phyloP scores from a whole-genome alignment of 2,329 filamentous ascomycete genomes.

The Cryphonectria parasitica region DNA sequence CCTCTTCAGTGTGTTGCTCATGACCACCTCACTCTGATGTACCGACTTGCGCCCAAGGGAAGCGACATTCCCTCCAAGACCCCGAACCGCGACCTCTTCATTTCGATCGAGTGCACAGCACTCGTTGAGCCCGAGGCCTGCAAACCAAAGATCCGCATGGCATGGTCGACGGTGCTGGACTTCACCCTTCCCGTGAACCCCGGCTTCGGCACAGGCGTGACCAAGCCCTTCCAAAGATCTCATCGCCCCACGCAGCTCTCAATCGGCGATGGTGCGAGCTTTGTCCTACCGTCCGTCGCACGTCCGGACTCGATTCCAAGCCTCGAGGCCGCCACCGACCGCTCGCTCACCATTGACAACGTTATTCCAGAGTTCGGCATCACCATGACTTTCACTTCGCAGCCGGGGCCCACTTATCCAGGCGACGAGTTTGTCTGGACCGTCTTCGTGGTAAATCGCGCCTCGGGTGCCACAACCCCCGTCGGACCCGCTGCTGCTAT shows the following conservation, averaged over 20 bases:
- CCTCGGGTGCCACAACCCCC: conserved; percentile 45
- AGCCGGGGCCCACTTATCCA: conserved; percentile 57
- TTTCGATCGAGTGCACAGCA: conserved; percentile 64
- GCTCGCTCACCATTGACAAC: conserved; percentile 43
- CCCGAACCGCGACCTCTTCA: conserved; percentile 57
- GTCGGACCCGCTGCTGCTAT: conserved; percentile 32
- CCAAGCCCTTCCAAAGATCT: conserved; percentile 62
- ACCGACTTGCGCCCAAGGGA: conserved; percentile 62
- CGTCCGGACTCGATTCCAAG: conserved; percentile 64
- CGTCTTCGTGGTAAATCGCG: conserved; percentile 77
- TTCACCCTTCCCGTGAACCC: conserved; percentile 69
- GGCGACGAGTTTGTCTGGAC: conserved; percentile 73
- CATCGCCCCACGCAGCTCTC: conserved; percentile 68
- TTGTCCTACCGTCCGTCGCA: conserved; percentile 59
- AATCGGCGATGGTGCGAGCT: conserved; percentile 60
- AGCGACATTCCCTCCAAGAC: conserved; percentile 51
- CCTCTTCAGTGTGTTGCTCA: conserved; percentile 68
- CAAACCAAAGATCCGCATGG: conserved; percentile 64
- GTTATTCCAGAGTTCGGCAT: conserved; percentile 67
- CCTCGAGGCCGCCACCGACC: conserved; percentile 57
- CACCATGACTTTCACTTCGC: conserved; percentile 74
- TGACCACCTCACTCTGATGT: conserved; percentile 77
- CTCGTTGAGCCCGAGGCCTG: conserved; percentile 60
- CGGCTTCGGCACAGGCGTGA: conserved; percentile 56
- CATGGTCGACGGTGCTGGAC: conserved; percentile 71